These are phyloP conservation scores for Schoenoplectus triqueter DNA, from an alignment of 202 grass and related monocot species.

Conservation along the genomic window DNA sequence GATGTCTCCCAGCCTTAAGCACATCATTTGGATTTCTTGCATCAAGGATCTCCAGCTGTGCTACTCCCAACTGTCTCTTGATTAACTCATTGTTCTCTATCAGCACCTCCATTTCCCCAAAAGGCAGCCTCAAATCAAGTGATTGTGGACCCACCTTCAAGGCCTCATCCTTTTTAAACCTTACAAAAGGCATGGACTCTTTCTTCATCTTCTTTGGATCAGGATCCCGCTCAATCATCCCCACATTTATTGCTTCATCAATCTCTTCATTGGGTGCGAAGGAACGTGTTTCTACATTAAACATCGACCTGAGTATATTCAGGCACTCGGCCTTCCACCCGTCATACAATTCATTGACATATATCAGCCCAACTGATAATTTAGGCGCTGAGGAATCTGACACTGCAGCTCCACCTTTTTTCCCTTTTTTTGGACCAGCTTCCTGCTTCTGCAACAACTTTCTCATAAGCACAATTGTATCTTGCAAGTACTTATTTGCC, in stretches of 20 bases:
- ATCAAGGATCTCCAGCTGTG: constrained; percentile 52
- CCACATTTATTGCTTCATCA: constrained; percentile 52
- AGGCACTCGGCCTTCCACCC: constrained; percentile 88
- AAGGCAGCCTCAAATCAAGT: constrained; percentile 68
- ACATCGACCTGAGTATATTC: constrained; percentile 67
- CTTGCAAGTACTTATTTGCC: constrained; percentile 82
- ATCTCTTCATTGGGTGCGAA: constrained; percentile 74
- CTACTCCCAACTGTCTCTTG: constrained; percentile 63
- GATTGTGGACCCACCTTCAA: constrained; percentile 54
- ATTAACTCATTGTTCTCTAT: constrained; percentile 65
- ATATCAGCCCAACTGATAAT: constrained; percentile 62
- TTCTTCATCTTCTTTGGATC: constrained; percentile 71
- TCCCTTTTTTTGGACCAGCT: constrained; percentile 73
- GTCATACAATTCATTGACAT: constrained; percentile 70
- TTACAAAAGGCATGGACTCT: constrained; percentile 76
- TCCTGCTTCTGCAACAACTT: constrained; percentile 87
- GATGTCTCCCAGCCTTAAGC: constrained; percentile 48
- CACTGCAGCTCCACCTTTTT: constrained; percentile 56
- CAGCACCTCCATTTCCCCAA: constrained; percentile 66
- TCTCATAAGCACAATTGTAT: constrained; percentile 73
- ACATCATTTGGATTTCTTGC: constrained; percentile 43
- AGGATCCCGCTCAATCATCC: constrained; percentile 50
- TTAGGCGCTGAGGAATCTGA: constrained; percentile 50
- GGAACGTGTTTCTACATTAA: constrained; percentile 42
- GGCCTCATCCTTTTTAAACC: constrained; percentile 70